phyloP scores from a whole-genome alignment of 176 grass and related monocot species.

The Hsuehochloa calcarea region DNA sequence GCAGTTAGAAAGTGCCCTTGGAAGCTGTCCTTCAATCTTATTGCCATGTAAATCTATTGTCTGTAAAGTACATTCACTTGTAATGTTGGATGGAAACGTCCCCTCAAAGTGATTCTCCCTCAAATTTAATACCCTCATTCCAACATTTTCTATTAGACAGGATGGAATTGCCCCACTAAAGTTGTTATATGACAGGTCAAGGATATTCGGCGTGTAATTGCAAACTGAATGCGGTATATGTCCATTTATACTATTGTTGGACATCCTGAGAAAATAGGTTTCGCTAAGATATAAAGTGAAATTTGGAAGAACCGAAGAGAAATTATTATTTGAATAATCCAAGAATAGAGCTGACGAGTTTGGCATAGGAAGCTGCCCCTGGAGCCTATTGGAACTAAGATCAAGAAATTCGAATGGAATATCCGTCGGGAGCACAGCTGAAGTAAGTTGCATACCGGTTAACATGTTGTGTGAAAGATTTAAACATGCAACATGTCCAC shows the following conservation, averaged over 20 bases:
- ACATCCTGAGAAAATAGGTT: neutral
- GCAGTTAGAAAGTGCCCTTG: too few species aligned
- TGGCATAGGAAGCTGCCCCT: too few species aligned
- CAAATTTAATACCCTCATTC: neutral
- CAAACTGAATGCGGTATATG: constrained; percentile 25
- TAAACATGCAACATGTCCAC: too few species aligned
- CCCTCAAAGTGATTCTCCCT: constrained; percentile 34
- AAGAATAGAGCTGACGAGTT: too few species aligned
- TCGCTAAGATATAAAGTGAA: neutral
- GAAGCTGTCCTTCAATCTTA: too few species aligned
- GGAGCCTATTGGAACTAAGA: too few species aligned
- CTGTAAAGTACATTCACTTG: neutral
- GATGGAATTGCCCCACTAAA: constrained; percentile 15
- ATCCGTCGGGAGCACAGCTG: too few species aligned
- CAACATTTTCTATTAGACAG: neutral
- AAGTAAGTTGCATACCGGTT: too few species aligned
- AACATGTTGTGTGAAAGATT: too few species aligned
- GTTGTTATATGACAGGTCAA: constrained; percentile 36
- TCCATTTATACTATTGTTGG: constrained; percentile 28
- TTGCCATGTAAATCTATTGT: constrained; percentile 42
- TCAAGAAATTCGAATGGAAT: too few species aligned
- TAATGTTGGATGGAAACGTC: neutral
- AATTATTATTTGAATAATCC: neutral
- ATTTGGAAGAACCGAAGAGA: neutral
- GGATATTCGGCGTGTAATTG: fast-evolving